phyloP scores from a whole-genome alignment of 163 green algal genomes.

The Picocystis sp. region DNA sequence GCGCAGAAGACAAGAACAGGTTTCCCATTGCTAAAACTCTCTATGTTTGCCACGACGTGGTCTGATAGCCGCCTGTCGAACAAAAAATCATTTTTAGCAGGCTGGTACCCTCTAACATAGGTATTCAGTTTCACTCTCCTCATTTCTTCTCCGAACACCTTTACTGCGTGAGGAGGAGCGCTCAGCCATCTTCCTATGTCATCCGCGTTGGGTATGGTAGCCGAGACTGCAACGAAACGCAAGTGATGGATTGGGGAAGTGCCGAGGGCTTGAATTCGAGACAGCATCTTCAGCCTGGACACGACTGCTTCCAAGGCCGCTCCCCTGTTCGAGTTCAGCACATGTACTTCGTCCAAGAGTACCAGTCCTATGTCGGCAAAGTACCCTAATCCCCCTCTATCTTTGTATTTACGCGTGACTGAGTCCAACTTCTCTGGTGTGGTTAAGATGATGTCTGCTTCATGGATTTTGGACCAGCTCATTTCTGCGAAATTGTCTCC shows the following conservation, averaged over 20 bases:
- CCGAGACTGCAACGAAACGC: conserved; percentile 72
- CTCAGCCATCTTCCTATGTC: conserved; percentile 71
- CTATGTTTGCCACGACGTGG: conserved; percentile 44
- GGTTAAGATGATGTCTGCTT: conserved; percentile 70
- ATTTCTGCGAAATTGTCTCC: conserved; percentile 5
- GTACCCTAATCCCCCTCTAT: conserved; percentile 41
- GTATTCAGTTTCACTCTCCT: conserved; percentile 65
- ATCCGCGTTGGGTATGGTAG: conserved; percentile 77
- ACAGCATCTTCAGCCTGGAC: conserved; percentile 63
- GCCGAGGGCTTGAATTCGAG: conserved; percentile 24
- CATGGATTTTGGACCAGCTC: conserved; percentile 23
- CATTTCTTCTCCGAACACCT: conserved; percentile 71
- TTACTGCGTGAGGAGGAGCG: conserved; percentile 33
- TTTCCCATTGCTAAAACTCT: conserved; percentile 46
- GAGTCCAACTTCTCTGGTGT: conserved; percentile 86
- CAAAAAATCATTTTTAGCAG: conserved; percentile 88
- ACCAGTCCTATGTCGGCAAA: conserved; percentile 29
- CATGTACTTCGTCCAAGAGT: conserved; percentile 18
- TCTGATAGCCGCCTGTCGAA: conserved; percentile 71
- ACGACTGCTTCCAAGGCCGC: conserved; percentile 67
- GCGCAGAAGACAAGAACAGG: conserved; percentile 85
- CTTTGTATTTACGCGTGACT: conserved; percentile 27
- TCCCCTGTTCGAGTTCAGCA: conserved; percentile 3
- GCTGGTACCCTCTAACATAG: conserved; percentile 48
- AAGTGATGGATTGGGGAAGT: conserved; percentile 45